Conservation (phyloP, 2,329 filamentous ascomycete species). For the Cercospora sojina region DNA sequence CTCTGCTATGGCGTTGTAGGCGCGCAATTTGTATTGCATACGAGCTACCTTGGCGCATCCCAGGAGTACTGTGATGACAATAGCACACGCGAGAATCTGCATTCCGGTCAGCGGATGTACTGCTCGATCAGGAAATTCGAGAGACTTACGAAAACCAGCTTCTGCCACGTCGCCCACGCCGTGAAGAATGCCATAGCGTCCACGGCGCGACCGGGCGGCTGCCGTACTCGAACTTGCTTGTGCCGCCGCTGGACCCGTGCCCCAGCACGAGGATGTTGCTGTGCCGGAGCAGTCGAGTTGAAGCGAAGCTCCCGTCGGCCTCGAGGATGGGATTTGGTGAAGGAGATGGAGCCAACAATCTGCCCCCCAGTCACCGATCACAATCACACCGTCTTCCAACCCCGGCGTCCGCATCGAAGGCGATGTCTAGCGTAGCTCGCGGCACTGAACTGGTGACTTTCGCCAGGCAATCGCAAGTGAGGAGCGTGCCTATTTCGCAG, state of each 20-base stretch:
- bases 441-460: not conserved
- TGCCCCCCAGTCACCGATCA: not conserved
- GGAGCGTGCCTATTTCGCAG: not conserved
- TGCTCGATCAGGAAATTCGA: conserved; percentile 13
- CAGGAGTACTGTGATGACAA: conserved; percentile 65
- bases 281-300: not conserved
- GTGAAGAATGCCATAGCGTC: conserved; percentile 42
- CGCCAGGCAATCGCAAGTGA: not conserved
- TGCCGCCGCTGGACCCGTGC: not conserved
- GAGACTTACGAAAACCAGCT: conserved; percentile 78
- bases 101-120: conserved; percentile 32
- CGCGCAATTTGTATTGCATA: conserved; percentile 44
- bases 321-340: not conserved
- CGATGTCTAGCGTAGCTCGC: not conserved
- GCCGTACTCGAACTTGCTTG: not conserved
- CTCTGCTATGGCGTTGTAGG: conserved; percentile 40
- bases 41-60: conserved; percentile 65
- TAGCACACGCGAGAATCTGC: conserved; percentile 70
- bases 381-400: not conserved
- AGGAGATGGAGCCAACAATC: not conserved
- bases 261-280: not conserved
- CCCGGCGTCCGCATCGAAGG: not conserved
- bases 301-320: not conserved
- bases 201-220: not conserved
- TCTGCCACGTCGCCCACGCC: conserved; percentile 77